These are phyloP conservation scores for Rhynchospora tenuis DNA, from an alignment of 176 grass and related monocot genomes.

Conservation along the genomic window DNA sequence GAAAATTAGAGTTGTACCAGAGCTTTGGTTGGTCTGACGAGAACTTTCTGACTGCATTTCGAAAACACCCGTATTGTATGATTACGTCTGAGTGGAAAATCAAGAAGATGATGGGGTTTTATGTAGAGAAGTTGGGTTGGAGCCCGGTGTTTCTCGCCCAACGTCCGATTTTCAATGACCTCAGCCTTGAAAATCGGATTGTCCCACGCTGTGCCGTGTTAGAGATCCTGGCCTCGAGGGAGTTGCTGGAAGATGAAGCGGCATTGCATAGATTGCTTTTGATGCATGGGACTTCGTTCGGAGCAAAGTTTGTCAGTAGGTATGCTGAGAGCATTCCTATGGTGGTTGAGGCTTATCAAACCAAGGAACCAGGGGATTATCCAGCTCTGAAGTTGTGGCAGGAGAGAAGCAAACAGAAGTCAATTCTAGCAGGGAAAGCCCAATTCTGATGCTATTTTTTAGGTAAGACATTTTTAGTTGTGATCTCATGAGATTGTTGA, in stretches of 20 bases:
- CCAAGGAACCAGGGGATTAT: slow-evolving; percentile 1
- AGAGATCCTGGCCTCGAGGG: slow-evolving; percentile 26
- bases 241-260: slow-evolving; percentile 12
- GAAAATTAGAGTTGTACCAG: slow-evolving; percentile 32
- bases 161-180: slow-evolving; percentile 24
- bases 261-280: slow-evolving; percentile 7
- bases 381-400: not conserved
- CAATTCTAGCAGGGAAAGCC: not conserved
- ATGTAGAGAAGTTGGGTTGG: slow-evolving; percentile 36
- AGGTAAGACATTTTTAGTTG: too few relatives aligned
- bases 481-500: too few relatives aligned
- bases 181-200: slow-evolving; percentile 55
- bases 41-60: slow-evolving; percentile 39
- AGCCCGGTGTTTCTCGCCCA: not conserved
- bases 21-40: slow-evolving; percentile 60
- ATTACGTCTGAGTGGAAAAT: slow-evolving; percentile 38
- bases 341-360: slow-evolving; percentile 39
- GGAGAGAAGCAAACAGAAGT: not conserved
- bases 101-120: slow-evolving; percentile 28
- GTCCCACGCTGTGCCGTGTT: slow-evolving; percentile 38
- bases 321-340: slow-evolving; percentile 31
- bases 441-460: not conserved
- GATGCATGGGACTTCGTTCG: slow-evolving; percentile 30
- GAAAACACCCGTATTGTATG: slow-evolving; percentile 49
- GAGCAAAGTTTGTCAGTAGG: slow-evolving; percentile 25